Evolutionary conservation across 352 stramenopile genomes (phyloP).

Genomic region (Phytophthora megakarya): DNA sequence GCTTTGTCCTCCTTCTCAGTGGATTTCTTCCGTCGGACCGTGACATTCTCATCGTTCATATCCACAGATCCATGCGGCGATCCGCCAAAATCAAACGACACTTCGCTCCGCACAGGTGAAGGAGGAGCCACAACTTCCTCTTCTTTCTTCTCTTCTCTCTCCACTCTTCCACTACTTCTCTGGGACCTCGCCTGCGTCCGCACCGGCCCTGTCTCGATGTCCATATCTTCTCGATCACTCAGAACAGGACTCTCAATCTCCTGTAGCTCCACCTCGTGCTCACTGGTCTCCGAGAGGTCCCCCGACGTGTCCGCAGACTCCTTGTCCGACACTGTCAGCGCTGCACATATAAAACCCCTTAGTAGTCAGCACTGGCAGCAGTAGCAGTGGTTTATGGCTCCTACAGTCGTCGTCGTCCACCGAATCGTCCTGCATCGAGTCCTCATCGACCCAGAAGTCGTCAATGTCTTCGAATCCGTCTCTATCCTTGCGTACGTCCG

Average conservation of each 20-base stretch:
- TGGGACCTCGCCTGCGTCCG: slow-evolving; percentile 26
- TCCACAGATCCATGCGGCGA: slow-evolving; percentile 39
- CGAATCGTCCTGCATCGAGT: slow-evolving; percentile 44
- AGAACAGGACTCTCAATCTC: slow-evolving; percentile 37
- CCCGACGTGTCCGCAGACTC: slow-evolving; percentile 50
- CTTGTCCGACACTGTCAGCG: slow-evolving; percentile 49
- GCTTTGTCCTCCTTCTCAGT: slow-evolving; percentile 21
- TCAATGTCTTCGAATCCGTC: slow-evolving; percentile 88
- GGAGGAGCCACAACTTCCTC: slow-evolving; percentile 6
- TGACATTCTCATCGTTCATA: slow-evolving; percentile 37
- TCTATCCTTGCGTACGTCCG: slow-evolving; percentile 73
- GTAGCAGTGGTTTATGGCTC: slow-evolving; percentile 3
- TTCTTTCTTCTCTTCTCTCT: slow-evolving; percentile 29
- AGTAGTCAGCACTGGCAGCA: too few relatives aligned
- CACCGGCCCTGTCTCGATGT: slow-evolving; percentile 40
- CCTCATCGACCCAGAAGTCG: slow-evolving; percentile 84
- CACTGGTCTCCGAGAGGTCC: slow-evolving; percentile 48
- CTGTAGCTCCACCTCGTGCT: slow-evolving; percentile 51
- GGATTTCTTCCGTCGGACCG: slow-evolving; percentile 33
- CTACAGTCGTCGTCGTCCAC: slow-evolving; percentile 43
- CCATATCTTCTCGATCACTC: slow-evolving; percentile 41
- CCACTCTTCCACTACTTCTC: slow-evolving; percentile 26
- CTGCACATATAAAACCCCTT: slow-evolving; percentile 6
- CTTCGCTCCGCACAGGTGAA: slow-evolving; percentile 34
- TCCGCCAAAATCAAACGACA: slow-evolving; percentile 51